These are phyloP conservation scores for Coelastrella sp. DNA, from an alignment of 139 green algal genomes.

Conservation along the genomic window DNA sequence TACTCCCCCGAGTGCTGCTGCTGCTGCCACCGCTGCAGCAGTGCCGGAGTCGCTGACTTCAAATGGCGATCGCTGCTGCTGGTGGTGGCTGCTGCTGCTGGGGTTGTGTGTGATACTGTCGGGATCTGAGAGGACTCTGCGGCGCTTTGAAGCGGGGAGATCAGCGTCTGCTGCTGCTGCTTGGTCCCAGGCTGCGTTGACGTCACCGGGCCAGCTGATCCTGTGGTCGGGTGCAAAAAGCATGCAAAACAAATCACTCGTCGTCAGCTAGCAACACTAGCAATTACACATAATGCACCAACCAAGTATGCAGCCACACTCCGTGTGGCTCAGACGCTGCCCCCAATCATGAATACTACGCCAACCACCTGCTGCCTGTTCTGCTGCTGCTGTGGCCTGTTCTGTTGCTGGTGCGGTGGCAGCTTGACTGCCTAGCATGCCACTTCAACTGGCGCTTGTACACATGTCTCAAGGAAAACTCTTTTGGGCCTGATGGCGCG, in stretches of 20 bases:
- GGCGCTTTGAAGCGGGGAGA: neutral
- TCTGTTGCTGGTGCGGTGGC: too few relatives aligned
- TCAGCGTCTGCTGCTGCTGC: conserved; percentile 8
- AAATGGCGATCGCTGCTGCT: neutral
- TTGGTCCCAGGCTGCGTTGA: conserved; percentile 12
- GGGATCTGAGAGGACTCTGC: neutral
- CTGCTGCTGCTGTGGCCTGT: too few relatives aligned
- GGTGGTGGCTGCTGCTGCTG: neutral
- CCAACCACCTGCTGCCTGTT: too few relatives aligned
- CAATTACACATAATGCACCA: neutral
- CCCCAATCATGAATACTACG: too few relatives aligned
- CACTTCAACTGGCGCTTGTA: too few relatives aligned
- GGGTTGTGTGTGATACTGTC: neutral
- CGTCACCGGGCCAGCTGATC: conserved; percentile 36
- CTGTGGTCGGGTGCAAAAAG: neutral
- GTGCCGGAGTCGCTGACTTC: neutral
- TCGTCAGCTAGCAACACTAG: neutral
- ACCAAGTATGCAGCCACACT: too few relatives aligned
- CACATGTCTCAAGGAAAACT: too few relatives aligned
- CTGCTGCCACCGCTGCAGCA: neutral
- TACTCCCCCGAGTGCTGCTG: neutral
- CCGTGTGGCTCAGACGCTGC: too few relatives aligned
- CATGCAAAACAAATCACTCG: neutral
- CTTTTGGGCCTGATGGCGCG: too few relatives aligned
- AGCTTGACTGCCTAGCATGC: too few relatives aligned